Base-by-base conservation (phyloP, 2,329 filamentous ascomycete species). In the Xylaria sp. region DNA sequence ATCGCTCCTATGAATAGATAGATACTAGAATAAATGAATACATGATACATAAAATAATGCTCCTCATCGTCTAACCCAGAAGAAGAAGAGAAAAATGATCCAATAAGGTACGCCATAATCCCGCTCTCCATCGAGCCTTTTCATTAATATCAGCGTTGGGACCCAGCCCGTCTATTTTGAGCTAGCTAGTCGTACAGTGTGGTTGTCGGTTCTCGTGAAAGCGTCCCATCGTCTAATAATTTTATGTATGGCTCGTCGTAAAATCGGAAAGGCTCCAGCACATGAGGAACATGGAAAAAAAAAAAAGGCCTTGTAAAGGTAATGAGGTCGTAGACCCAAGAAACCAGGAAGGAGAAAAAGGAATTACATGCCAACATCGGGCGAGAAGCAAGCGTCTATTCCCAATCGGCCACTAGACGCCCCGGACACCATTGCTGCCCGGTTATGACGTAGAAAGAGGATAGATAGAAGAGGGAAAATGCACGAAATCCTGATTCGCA, bases 171-270 rank as follows among this genome's bases (percentile, higher is more conserved):
- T 64, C 62, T 64, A 64, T 63, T 37, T 52, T 53, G 37, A 48
- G 44, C 44, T 13, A 55, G 58, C 35, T 64, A 60, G 37, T 64
- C 55, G 46, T 64, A 64, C 62, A 64, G 15, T 17, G 25, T 40
- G 21, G 29, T 27, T 60, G n/a, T 63, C 51, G 29, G 47, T 43
- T 59, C 43, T 56, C 58, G 40, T 61, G n/a, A 53, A 53, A 48
- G 27, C 62, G 54, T 64, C 55, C 62, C 58, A 35, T 64, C 62
- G 59, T 64, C 62, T 62, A 62, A 52, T 52, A 37, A 52, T 38
- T 62, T 37, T 49, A 35, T 27, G 19, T 61, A 61, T 64, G 46
- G 49, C 33, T 52, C 48, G 44, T 43, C 49, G 19, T 58, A 17
- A 60, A 19, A n/a, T n/a, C n/a, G n/a, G n/a, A n/a, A n/a, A n/a